Base-by-base conservation (phyloP, 2,329 filamentous ascomycete genomes). In the Diaporthe nobilis region DNA sequence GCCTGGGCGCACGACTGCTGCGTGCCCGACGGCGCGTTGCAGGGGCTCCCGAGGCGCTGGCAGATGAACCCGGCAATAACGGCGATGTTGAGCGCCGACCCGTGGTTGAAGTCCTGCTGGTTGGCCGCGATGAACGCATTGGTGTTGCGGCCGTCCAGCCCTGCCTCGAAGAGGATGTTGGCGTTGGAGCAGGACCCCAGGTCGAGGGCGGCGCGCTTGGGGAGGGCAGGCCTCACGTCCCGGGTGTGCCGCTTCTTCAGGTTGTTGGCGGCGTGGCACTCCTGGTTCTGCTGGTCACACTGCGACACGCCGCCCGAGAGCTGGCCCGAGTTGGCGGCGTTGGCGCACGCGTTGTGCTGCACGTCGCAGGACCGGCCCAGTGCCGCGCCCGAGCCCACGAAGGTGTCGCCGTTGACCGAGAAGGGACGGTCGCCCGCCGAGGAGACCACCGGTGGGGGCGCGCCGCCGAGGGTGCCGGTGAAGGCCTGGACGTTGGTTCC, bases 41-140 rank as follows among this genome's bases (percentile, higher is more conserved):
- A 85, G 17, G 80, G 76, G 61, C 77, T 83, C 37, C 78, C 77
- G 20, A 87, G 80, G 75, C 85, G 85, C 72, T 83, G 80, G 82
- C 87, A 88, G 81, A 89, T 87, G 81, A 89, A 89, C 60, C 82
- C 80, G 17, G 87, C 84, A 77, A 89, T 87, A 79, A 88, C 82
- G 57, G 80, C 83, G 79, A 89, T 88, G 79, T 85, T 85, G 55
- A 85, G 80, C 10, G 86, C 86, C 8, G 85, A 86, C 72, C 87
- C 86, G 79, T 88, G 87, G 79, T 83, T 85, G 81, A 86, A 89
- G 77, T 83, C 82, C 42, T 77, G 78, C 75, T 84, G 79, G 80
- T 88, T 84, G 13, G 80, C 81, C 51, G 87, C 83, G 78, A 85
- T 82, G 77, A 88, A 88, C 20, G 85, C 83, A 37, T 82, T 79